phyloP scores from a whole-genome alignment of 768 basidiomycete genomes.

The Psilocybe cubensis region DNA sequence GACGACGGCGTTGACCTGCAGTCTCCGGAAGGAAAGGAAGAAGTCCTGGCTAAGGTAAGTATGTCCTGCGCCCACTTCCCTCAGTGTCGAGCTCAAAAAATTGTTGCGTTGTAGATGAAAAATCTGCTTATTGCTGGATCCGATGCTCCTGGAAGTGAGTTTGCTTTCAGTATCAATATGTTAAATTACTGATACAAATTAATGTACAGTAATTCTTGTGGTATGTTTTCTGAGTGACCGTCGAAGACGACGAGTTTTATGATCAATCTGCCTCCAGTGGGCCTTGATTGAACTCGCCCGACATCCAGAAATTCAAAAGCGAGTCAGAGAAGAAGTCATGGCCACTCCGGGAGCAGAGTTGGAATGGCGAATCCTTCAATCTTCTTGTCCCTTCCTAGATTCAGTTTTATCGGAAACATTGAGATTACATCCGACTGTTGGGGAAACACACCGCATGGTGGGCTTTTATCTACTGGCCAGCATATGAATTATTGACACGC shows the following conservation, averaged over 20 bases:
- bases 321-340: conserved; percentile 20
- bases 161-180: neutral
- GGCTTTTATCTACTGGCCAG: neutral
- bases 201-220: conserved; percentile 5
- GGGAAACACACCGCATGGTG: conserved; percentile 33
- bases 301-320: conserved; percentile 18
- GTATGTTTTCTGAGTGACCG: neutral
- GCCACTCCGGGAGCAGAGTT: conserved; percentile 27
- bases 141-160: conserved; percentile 20
- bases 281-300: conserved; percentile 24
- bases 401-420: conserved; percentile 42
- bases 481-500: neutral
- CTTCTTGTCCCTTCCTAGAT: conserved; percentile 42
- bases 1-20: neutral
- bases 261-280: conserved; percentile 19
- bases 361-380: conserved; percentile 42
- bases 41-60: conserved; percentile 7
- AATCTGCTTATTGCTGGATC: conserved; percentile 19
- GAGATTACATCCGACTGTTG: conserved; percentile 37
- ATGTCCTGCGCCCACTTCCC: no score
- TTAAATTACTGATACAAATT: neutral
- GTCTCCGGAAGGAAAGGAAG: neutral
- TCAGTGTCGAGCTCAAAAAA: no score
- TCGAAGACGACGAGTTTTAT: neutral
- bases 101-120: conserved; percentile 21